phyloP scores from a whole-genome alignment of 148 eudicot species.

The Euryodendron excelsum region DNA sequence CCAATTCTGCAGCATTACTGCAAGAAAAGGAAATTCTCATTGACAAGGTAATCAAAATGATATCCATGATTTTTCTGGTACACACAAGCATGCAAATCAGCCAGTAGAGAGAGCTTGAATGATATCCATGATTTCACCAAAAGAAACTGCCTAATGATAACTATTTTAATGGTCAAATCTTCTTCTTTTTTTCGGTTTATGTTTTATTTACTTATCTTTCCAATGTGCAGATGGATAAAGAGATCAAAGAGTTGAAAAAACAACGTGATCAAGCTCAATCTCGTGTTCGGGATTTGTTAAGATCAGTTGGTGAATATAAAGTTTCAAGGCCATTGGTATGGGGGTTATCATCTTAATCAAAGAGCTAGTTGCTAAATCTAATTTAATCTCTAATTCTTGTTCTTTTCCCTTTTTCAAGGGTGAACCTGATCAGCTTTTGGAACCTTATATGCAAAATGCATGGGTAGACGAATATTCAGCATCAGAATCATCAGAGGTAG shows the following conservation, averaged over 20 bases:
- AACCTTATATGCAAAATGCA: conserved; percentile 37
- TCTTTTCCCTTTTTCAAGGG: conserved; percentile 20
- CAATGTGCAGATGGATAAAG: conserved; percentile 76
- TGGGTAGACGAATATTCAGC: conserved; percentile 53
- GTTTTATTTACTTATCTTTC: neutral
- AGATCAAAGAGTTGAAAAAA: conserved; percentile 68
- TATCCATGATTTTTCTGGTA: neutral
- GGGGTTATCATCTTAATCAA: neutral
- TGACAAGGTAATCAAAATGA: conserved; percentile 58
- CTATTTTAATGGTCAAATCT: neutral
- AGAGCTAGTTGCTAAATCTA: neutral
- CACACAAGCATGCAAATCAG: neutral
- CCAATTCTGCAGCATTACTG: conserved; percentile 41
- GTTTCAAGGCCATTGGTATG: conserved; percentile 40
- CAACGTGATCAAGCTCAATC: conserved; percentile 82
- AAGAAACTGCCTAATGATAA: neutral
- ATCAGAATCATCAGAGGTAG: conserved; percentile 58
- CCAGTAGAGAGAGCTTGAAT: neutral
- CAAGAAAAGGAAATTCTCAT: conserved; percentile 79
- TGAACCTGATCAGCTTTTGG: conserved; percentile 16
- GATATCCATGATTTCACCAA: neutral
- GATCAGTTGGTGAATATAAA: conserved; percentile 32
- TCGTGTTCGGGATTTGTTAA: conserved; percentile 55
- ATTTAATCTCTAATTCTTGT: conserved; percentile 4
- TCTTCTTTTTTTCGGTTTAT: neutral